phyloP scores from a whole-genome alignment of 1,139 yeast genomes.

The Protomyces pachydermus region DNA sequence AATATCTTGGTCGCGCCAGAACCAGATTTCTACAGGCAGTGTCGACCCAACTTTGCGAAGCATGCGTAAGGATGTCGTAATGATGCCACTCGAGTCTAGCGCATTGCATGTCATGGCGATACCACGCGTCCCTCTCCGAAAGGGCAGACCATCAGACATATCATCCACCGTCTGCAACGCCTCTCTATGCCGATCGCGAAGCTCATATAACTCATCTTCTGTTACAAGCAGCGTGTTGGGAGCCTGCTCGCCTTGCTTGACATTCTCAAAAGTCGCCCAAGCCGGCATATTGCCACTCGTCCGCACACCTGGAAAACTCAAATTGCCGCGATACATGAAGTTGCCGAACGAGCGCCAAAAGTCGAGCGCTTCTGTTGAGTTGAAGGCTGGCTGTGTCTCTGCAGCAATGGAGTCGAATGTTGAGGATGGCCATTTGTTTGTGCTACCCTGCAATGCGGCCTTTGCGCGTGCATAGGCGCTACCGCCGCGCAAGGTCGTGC shows the following conservation, averaged over 20 bases:
- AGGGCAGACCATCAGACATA: slow-evolving; percentile 1
- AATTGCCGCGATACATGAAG: not conserved
- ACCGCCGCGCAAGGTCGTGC: not conserved
- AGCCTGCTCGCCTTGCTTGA: not conserved
- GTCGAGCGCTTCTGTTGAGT: not conserved
- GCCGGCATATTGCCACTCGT: not conserved
- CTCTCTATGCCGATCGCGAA: not conserved
- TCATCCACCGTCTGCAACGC: not conserved
- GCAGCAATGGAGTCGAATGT: not conserved
- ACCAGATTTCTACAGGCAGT: slow-evolving; percentile 18
- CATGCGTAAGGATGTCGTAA: slow-evolving; percentile 14
- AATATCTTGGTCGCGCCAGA: slow-evolving; percentile 4
- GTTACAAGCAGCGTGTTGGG: not conserved
- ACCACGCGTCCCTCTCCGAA: slow-evolving; percentile 9
- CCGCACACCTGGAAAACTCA: not conserved
- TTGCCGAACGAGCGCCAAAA: not conserved
- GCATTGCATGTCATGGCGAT: slow-evolving; percentile 6
- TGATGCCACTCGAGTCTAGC: not conserved
- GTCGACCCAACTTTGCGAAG: slow-evolving; percentile 11
- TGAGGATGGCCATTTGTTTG: not conserved
- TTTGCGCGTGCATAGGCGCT: not conserved
- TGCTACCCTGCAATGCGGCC: not conserved
- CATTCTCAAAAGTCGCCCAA: not conserved
- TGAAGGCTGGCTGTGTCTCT: not conserved
- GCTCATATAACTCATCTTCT: not conserved